These are phyloP conservation scores for Quercus phellos DNA, from an alignment of 331 rosid species.

Conservation along the genomic window DNA sequence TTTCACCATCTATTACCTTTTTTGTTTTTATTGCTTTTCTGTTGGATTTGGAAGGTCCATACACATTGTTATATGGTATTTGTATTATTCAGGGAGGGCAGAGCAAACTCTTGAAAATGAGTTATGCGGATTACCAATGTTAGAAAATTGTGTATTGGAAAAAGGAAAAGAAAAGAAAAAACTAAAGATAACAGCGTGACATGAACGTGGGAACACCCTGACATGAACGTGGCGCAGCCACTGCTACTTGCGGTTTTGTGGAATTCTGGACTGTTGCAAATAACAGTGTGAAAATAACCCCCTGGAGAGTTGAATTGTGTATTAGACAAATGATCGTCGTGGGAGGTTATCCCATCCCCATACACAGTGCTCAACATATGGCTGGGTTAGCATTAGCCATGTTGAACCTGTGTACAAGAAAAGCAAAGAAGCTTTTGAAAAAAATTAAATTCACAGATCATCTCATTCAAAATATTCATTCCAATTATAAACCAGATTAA, in stretches of 20 bases:
- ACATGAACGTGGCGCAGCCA: no score
- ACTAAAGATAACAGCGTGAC: no score
- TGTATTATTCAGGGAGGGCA: no score
- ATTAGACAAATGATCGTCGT: constrained; percentile 45
- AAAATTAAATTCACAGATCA: neutral
- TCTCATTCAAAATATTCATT: neutral
- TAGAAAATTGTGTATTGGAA: no score
- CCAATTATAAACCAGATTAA: neutral
- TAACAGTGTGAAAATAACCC: constrained; percentile 87
- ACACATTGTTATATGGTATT: no score
- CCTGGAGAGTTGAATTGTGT: constrained; percentile 47
- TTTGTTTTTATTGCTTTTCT: no score
- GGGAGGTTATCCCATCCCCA: constrained; percentile 68
- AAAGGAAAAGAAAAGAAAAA: no score
- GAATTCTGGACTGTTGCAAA: constrained; percentile 75
- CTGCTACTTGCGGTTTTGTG: constrained; percentile 59
- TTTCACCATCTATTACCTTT: no score
- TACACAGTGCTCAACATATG: constrained; percentile 45
- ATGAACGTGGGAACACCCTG: no score
- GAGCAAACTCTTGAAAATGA: no score
- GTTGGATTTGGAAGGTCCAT: no score
- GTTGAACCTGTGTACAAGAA: constrained; percentile 43
- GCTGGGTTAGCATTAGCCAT: constrained; percentile 46
- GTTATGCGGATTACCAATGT: no score
- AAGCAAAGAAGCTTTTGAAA: neutral